Evolutionary conservation across 1,284 basidiomycete genomes (phyloP).

Genomic region (Trichosporon sp.): DNA sequence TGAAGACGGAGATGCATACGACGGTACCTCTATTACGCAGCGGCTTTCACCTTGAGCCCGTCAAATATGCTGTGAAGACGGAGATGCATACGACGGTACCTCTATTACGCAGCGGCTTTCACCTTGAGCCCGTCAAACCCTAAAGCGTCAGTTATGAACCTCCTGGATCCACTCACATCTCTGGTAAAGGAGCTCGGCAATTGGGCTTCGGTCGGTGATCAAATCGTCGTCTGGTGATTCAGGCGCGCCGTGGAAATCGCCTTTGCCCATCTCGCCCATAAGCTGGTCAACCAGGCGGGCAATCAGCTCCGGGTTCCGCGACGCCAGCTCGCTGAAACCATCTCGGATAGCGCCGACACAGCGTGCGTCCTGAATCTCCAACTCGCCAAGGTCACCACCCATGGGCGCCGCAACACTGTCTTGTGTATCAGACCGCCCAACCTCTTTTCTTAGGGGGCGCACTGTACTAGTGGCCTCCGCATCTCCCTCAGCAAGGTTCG

Average conservation of each 20-base stretch:
- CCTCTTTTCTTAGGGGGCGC: not conserved
- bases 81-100: not conserved
- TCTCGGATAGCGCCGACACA: slow-evolving; percentile 58
- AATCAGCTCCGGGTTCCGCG: slow-evolving; percentile 73
- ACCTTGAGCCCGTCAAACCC: slow-evolving; percentile 2
- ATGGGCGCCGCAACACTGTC: not conserved
- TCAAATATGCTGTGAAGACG: too few relatives aligned
- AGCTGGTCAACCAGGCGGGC: slow-evolving; percentile 84
- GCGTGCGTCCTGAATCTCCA: slow-evolving; percentile 3
- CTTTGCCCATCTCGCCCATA: slow-evolving; percentile 66
- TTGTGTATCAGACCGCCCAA: not conserved
- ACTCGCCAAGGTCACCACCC: not conserved
- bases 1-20: not conserved
- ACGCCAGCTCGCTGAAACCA: slow-evolving; percentile 78
- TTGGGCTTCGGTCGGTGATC: slow-evolving; percentile 57
- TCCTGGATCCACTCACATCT: slow-evolving; percentile 55
- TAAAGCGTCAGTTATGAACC: not conserved
- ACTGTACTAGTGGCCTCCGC: not conserved
- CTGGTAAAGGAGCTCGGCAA: slow-evolving; percentile 89
- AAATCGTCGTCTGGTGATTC: slow-evolving; percentile 1
- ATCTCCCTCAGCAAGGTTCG: not conserved
- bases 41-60: not conserved
- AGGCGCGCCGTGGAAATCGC: not conserved
- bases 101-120: not conserved
- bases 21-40: not conserved